Conservation (phyloP, 805 yeast species). For the Helenozyma rhizophorensis region DNA sequence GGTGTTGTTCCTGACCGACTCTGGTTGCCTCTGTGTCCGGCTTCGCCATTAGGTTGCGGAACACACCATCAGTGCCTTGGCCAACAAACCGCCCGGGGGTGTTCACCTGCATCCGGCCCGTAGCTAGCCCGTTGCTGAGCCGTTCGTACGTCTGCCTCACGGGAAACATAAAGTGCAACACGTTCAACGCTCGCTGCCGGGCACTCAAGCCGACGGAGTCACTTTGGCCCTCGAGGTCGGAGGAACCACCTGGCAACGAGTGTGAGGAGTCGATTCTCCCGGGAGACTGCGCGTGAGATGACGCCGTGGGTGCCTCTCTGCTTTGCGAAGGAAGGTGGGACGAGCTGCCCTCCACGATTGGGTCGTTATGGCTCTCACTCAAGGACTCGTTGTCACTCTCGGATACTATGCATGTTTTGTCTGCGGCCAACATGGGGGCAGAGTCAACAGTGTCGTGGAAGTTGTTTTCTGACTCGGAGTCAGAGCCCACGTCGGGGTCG, state of each 20-base stretch:
- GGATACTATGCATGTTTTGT: no score
- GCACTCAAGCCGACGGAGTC: slow-evolving; percentile 5
- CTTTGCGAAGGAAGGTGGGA: slow-evolving; percentile 8
- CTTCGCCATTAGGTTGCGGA: slow-evolving; percentile 86
- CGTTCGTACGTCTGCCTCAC: slow-evolving; percentile 40
- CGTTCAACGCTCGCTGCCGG: slow-evolving; percentile 27
- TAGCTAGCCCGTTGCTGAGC: slow-evolving; percentile 35
- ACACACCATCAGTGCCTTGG: slow-evolving; percentile 78
- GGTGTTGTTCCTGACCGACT: slow-evolving; percentile 47
- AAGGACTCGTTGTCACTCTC: no score
- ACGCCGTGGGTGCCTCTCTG: no score
- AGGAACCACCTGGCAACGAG: not conserved
- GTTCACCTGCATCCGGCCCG: slow-evolving; percentile 41
- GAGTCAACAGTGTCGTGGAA: no score
- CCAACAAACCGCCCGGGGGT: slow-evolving; percentile 43
- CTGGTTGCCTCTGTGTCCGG: slow-evolving; percentile 52
- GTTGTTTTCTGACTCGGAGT: no score
- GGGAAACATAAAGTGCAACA: slow-evolving; percentile 32
- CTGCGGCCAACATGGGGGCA: no score
- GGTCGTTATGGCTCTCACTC: no score
- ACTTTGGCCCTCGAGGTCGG: slow-evolving; percentile 32
- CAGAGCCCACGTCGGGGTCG: no score
- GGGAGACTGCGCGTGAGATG: not conserved
- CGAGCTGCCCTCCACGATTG: slow-evolving; percentile 19
- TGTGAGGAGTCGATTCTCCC: not conserved